Evolutionary conservation across 805 yeast species (phyloP).

Genomic region (Wickerhamiella domercqiae): DNA sequence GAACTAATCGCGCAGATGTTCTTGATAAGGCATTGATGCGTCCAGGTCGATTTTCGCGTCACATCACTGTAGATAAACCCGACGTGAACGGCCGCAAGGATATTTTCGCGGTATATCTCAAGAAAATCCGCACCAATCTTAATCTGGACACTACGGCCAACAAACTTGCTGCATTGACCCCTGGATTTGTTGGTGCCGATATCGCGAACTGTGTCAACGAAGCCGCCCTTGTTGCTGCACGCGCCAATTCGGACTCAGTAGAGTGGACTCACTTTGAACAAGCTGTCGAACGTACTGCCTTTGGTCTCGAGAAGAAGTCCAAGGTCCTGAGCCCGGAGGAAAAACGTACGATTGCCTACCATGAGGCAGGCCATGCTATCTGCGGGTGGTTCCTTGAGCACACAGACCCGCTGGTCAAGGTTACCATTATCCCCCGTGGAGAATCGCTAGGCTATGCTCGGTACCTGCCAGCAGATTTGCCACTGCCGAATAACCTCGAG

Average conservation of each 20-base stretch:
- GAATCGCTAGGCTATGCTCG: conserved; percentile 96
- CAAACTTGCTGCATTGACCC: conserved; percentile 85
- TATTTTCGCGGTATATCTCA: conserved; percentile 75
- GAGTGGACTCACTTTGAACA: conserved; percentile 72
- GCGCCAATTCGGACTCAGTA: conserved; percentile 58
- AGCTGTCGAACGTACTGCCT: conserved; percentile 94
- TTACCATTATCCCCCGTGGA: conserved; percentile 92
- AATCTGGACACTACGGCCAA: conserved; percentile 53
- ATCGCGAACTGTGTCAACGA: conserved; percentile 95
- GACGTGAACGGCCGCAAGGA: conserved; percentile 91
- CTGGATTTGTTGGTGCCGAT: conserved; percentile 98
- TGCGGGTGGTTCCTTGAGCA: conserved; percentile 90
- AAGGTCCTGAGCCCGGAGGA: conserved; percentile 74
- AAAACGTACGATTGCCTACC: conserved; percentile 83
- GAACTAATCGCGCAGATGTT: conserved; percentile 92
- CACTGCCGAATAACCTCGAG: conserved; percentile 61
- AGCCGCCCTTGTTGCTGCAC: conserved; percentile 93
- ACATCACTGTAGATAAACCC: conserved; percentile 79
- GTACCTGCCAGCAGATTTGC: conserved; percentile 86
- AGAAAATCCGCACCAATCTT: conserved; percentile 46
- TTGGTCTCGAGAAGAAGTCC: conserved; percentile 85
- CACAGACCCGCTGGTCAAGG: conserved; percentile 91
- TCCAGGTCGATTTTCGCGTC: conserved; percentile 97
- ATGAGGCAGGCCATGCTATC: conserved; percentile 98
- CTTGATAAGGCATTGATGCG: conserved; percentile 84